Conservation (phyloP, 441 rosid species). For the Pelargonium australe region DNA sequence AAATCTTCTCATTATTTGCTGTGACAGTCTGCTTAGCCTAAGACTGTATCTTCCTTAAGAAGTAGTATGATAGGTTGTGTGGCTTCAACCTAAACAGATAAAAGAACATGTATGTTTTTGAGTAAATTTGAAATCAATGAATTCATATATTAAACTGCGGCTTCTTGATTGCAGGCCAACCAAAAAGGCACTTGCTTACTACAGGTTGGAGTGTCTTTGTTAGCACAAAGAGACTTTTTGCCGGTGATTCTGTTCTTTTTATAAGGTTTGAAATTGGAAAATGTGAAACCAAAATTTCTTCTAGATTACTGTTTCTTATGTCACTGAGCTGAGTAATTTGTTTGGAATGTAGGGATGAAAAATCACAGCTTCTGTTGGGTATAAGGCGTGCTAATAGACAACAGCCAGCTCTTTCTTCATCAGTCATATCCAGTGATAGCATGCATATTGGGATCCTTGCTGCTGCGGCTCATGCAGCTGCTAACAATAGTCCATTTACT, state of each 20-base stretch:
- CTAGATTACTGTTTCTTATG: constrained; percentile 11
- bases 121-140: not conserved
- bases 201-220: constrained; percentile 97
- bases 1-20: not conserved
- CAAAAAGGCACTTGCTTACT: constrained; percentile 92
- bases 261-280: constrained; percentile 44
- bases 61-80: not conserved
- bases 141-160: constrained; percentile 7
- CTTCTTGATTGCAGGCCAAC: constrained; percentile 58
- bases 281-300: constrained; percentile 16
- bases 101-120: constrained; percentile 2
- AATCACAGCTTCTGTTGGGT: constrained; percentile 79
- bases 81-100: not conserved
- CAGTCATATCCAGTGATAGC: constrained; percentile 94
- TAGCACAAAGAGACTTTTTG: constrained; percentile 81
- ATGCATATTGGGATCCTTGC: constrained; percentile 97
- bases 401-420: constrained; percentile 72
- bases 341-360: constrained; percentile 60
- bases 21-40: not conserved
- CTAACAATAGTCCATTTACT: constrained; percentile 85
- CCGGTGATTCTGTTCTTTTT: constrained; percentile 92
- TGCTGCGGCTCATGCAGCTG: constrained; percentile 97
- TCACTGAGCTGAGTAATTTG: constrained; percentile 12
- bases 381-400: constrained; percentile 87
- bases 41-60: not conserved